Evolutionary conservation across 345 rosid species (phyloP), one percentile per base, ranked within the genome.

Genomic region (Eucalyptus sp.): DNA sequence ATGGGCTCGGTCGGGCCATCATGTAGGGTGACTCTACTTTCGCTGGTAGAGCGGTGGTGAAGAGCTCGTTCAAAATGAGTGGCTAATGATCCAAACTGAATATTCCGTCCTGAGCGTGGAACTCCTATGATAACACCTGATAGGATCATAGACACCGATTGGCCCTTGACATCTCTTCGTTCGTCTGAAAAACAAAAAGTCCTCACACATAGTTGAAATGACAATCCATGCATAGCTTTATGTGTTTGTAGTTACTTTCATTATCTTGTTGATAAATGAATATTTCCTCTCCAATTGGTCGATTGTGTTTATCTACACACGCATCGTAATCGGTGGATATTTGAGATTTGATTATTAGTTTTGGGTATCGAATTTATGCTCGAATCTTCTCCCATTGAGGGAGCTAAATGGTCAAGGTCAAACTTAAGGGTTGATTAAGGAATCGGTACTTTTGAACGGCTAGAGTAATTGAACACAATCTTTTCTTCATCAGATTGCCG

Each of bases 31-130:
- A 31, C 43, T 68, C 12, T 31, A 68, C 43, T 68, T 68, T 68
- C 24, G 4, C 80, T 33, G 80, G 44, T 8, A 17, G 79, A 16
- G 80, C 22, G 7, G 24, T 68, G 79, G 6, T 16, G 37, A 66
- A 7, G 20, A 66, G 22, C 79, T 31, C 0, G 7, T 4, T 68
- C 79, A 16, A 68, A 68, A 31, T 33, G 43, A 66, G 43, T 8
- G 79, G 79, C 79, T 68, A 33, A 31, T 31, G 43, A 68, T 20
- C 43, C 22, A 33, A 31, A 68, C 20, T 31, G 43, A 16, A 68
- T 18, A 8, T 33, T 68, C 13, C 5, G 1, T 33, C 22, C 0
- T 4, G 7, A 3, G 22, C 1, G 1, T 68, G 24, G 43, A 68
- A 33, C 80, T 68, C 24, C 12, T 17, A 33, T 17, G 24, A 10